Percentiles rank a stretch among this genome's conserved stretches.
Conservation (phyloP, 2,329 filamentous ascomycete genomes). For the Bertia moriformis region DNA sequence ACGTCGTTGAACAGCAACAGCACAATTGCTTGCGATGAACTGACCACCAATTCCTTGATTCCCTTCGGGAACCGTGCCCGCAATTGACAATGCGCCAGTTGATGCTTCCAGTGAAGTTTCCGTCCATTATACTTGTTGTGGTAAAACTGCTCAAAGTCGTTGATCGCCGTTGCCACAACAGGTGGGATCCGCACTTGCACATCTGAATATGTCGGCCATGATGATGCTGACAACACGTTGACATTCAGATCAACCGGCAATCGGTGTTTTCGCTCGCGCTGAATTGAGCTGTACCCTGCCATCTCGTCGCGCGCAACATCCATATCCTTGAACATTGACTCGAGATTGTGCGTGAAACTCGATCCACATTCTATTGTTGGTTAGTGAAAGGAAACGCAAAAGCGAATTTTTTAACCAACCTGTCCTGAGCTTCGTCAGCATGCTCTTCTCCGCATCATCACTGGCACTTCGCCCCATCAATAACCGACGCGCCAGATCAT, state of each 20-base stretch:
- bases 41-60: conserved; percentile 76
- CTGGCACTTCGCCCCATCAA: conserved; percentile 87
- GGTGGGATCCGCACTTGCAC: conserved; percentile 56
- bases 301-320: conserved; percentile 88
- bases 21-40: conserved; percentile 81
- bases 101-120: conserved; percentile 80
- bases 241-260: conserved; percentile 52
- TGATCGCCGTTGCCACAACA: conserved; percentile 61
- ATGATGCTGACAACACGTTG: conserved; percentile 75
- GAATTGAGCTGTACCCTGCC: conserved; percentile 64
- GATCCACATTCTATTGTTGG: conserved; percentile 60
- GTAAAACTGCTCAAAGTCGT: conserved; percentile 75
- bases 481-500: conserved; percentile 76
- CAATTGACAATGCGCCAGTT: conserved; percentile 78
- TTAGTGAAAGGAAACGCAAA: not conserved
- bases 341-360: conserved; percentile 88
- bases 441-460: conserved; percentile 86
- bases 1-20: conserved; percentile 77
- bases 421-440: conserved; percentile 78
- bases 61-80: conserved; percentile 68
- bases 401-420: not conserved
- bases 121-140: conserved; percentile 78
- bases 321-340: conserved; percentile 99
- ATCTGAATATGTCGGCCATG: conserved; percentile 87
- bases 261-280: conserved; percentile 24